A percentile compares a stretch with the other conserved stretches of the same genome.
Conservation (phyloP, 257 asterid species). For the Nicotiana otophora region DNA sequence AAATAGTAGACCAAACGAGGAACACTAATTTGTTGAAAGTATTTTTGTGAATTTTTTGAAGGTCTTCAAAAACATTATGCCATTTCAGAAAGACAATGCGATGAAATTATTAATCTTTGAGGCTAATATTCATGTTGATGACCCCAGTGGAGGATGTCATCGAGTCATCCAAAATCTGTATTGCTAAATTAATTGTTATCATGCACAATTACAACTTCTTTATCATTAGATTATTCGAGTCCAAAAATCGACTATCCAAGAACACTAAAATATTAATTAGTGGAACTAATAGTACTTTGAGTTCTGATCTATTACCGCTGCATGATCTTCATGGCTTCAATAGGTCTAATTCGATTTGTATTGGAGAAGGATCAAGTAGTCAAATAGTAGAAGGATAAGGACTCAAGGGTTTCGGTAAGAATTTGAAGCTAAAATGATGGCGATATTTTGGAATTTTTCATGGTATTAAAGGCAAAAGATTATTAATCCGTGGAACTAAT, state of each 20-base stretch:
- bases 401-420: no score
- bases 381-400: not conserved
- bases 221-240: not conserved
- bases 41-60: not conserved
- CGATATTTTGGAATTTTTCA: no score
- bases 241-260: not conserved
- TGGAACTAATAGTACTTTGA: not conserved
- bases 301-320: not conserved
- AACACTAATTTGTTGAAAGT: no score
- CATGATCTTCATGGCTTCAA: not conserved
- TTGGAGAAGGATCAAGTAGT: not conserved
- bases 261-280: not conserved
- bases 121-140: slow-evolving; percentile 23
- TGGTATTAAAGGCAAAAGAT: no score
- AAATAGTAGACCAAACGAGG: no score
- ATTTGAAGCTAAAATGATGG: not conserved
- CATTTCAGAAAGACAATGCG: not conserved
- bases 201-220: slow-evolving; percentile 12
- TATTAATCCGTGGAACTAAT: no score
- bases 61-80: not conserved
- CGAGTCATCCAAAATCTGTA: not conserved
- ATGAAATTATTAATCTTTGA: slow-evolving; percentile 18
- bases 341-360: not conserved
- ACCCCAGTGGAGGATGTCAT: slow-evolving; percentile 41
- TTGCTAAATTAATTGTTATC: not conserved